These are phyloP conservation scores for Chenopodium quinoa DNA, from an alignment of 148 eudicot genomes.

Conservation along the genomic window DNA sequence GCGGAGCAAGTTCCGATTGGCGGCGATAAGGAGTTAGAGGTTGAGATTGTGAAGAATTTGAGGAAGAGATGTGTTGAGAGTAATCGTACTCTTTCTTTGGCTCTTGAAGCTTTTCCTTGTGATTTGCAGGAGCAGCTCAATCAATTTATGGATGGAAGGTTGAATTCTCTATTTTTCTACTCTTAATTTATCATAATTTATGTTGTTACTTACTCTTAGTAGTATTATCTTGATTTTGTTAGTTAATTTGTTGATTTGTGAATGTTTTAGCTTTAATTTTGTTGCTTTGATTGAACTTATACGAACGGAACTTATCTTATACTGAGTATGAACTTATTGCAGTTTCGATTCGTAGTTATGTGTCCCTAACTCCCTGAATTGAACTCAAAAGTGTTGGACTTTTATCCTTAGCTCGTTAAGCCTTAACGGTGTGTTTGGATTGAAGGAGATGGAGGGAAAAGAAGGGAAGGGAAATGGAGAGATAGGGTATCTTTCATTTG, in stretches of 20 bases:
- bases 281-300: background rate
- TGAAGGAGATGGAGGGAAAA: too few relatives aligned
- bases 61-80: constrained; percentile 60
- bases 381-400: too few relatives aligned
- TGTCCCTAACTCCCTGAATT: too few relatives aligned
- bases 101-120: constrained; percentile 84
- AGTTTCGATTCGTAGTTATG: too few relatives aligned
- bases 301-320: background rate
- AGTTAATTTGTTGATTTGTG: background rate
- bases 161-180: background rate
- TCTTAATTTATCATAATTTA: too few relatives aligned
- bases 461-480: too few relatives aligned
- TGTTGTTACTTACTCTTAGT: background rate
- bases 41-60: constrained; percentile 76
- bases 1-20: constrained; percentile 86
- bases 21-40: constrained; percentile 77
- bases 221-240: background rate
- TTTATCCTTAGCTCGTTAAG: too few relatives aligned
- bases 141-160: constrained; percentile 65
- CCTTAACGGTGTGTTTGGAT: too few relatives aligned
- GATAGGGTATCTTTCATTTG: too few relatives aligned
- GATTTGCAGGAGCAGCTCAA: constrained; percentile 69
- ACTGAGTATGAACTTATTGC: background rate
- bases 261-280: background rate
- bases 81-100: constrained; percentile 54